Conservation (phyloP, 2,329 filamentous ascomycete species). For the Alternaria postmessia region DNA sequence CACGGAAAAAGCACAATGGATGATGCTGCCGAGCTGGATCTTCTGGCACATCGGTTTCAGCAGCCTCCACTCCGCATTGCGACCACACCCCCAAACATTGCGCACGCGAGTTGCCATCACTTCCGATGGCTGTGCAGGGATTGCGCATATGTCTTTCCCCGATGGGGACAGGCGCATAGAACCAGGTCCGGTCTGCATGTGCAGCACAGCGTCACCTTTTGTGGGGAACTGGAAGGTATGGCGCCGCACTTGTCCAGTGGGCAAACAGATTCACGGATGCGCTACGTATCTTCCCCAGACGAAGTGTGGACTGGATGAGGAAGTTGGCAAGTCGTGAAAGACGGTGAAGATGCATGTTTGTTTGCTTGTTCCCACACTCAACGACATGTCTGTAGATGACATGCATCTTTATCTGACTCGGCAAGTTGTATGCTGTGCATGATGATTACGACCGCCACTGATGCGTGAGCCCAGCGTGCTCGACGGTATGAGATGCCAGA, state of each 20-base stretch:
- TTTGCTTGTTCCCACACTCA: slow-evolving; percentile 26
- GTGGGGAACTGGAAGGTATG: slow-evolving; percentile 40
- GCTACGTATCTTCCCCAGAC: slow-evolving; percentile 39
- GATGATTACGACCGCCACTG: slow-evolving; percentile 16
- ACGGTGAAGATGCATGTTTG: slow-evolving; percentile 30
- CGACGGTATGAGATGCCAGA: slow-evolving; percentile 11
- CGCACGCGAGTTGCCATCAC: slow-evolving; percentile 46
- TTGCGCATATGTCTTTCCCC: slow-evolving; percentile 26
- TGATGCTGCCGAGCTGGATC: slow-evolving; percentile 1
- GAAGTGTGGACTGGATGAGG: slow-evolving; percentile 29
- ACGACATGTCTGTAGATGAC: background rate
- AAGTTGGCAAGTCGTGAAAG: slow-evolving; percentile 28
- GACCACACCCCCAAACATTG: slow-evolving; percentile 26
- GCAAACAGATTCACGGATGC: slow-evolving; percentile 40
- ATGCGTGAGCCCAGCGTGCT: slow-evolving; percentile 24
- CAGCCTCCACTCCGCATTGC: slow-evolving; percentile 22
- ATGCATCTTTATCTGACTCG: background rate
- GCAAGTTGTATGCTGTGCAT: slow-evolving; percentile 6
- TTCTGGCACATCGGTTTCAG: slow-evolving; percentile 42
- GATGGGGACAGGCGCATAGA: slow-evolving; percentile 29
- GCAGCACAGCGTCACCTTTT: slow-evolving; percentile 46
- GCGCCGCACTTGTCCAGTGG: slow-evolving; percentile 31
- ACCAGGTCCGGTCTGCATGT: slow-evolving; percentile 31
- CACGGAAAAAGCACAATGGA: slow-evolving; percentile 4
- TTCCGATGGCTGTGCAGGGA: slow-evolving; percentile 36